Base-by-base conservation (phyloP, 352 stramenopile species). In the Globisporangium sylvaticum region DNA sequence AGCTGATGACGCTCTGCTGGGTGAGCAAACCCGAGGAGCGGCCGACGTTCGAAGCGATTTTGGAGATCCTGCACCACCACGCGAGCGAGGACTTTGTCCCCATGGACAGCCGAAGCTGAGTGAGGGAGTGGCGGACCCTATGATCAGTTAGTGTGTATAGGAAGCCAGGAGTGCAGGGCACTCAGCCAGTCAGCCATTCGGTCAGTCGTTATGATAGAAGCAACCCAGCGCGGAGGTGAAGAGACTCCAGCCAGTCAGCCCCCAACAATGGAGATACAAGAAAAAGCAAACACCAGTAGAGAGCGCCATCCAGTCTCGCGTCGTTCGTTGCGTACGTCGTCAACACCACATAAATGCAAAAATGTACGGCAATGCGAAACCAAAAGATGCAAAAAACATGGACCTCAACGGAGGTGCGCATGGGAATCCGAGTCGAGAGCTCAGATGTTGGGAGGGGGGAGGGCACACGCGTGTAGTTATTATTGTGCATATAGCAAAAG, bases 1-100 rank as follows among this genome's bases (percentile, higher is more conserved):
- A 90, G 69, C 77, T 95, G 60, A 95, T 95, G 84, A 92, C 83
- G 56, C 63, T 91, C 27, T 95, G 87, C 61, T 95, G 87, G 87
- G 80, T 81, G 44, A 92, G 77, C 64, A 79, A 75, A 18, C 85
- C 87, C 1, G 85, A 94, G 57, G 76, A 89, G 62, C 87, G 87
- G 52, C 87, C 87, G 67, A 94, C 83, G 46, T 95, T 95, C 54
- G 84, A 93, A 71, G 68, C 77, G 44, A 85, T 95, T 64, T 72
- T 95, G 58, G 85, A 95, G 63, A 81, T 94, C 61, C 76, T 95
- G 44, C 69, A 83, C 58, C 34, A 65, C 46, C 32, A 65, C 56
- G 55, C 52, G 50, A 61, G 20, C 58, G 65, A 70, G 4, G 65
- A 66, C n/a, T 65, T 66, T 66, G 58, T 70, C 4, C 65, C 65